Evolutionary conservation across 2,329 filamentous ascomycete genomes (phyloP), one percentile per base, ranked within the genome.

Genomic region (Cladosporium sp.): DNA sequence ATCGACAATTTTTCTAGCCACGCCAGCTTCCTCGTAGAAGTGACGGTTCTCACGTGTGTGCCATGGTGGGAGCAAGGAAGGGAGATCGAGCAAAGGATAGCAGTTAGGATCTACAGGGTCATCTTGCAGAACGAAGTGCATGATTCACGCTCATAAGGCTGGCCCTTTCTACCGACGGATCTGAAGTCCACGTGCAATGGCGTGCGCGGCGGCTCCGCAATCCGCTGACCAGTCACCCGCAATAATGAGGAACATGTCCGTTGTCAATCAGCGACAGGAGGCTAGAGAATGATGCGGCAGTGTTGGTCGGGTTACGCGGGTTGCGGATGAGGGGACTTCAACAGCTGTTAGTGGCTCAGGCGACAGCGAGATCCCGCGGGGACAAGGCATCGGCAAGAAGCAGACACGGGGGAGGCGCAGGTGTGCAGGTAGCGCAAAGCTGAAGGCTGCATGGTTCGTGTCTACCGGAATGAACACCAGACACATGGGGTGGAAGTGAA

Each of bases 211-310:
- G 51, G 51, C 51, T 34, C 51, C 51, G 36, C 37, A 54, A 30
- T 22, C 51, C 36, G 37, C n/a, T 37, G 47, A 37, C 30, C 30
- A 37, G 30, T 17, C 15, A 22, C 54, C 54, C 54, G 42, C 42
- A 56, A 49, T 49, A 20, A 49, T 49, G 19, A 56, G 54, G 54
- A 56, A 56, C 14, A 56, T 34, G 22, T n/a, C 54, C 54, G 52
- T 47, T 19, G 17, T 36, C 22, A 20, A 55, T 22, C 39, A 37
- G 30, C 30, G 30, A 17, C 12, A 50, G 12, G 17, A 37, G 15
- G 19, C 47, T 50, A 50, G 47, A 50, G 12, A 9, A 30, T 36
- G 39, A 55, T 15, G 37, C 51, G 51, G 37, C 34, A 34, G 15
- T 22, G 3, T 15, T 15, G 39, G 25, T 55, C 51, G 51, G 52